A percentile compares a stretch with the other conserved stretches of the same genome.
phyloP scores from a whole-genome alignment of 2,329 filamentous ascomycete species.

The Pyrenophora graminea region DNA sequence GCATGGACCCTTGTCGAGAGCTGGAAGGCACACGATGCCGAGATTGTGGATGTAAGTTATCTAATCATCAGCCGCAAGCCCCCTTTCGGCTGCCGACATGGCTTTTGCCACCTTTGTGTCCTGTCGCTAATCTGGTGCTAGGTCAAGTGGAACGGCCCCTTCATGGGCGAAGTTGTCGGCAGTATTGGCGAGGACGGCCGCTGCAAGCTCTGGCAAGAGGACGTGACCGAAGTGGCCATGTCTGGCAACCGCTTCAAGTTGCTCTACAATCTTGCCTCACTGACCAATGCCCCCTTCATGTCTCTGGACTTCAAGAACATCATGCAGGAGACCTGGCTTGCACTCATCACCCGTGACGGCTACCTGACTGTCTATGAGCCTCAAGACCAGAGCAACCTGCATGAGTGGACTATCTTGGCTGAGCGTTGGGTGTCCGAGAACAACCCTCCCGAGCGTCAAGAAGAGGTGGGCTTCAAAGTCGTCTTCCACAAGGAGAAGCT shows the following conservation, averaged over 20 bases:
- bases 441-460: slow-evolving; percentile 69
- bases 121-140: slow-evolving; percentile 46
- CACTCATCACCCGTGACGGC: slow-evolving; percentile 81
- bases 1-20: slow-evolving; percentile 83
- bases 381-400: slow-evolving; percentile 78
- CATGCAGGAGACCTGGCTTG: slow-evolving; percentile 81
- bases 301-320: slow-evolving; percentile 88
- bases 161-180: slow-evolving; percentile 83
- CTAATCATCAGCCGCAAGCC: slow-evolving; percentile 21
- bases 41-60: slow-evolving; percentile 77
- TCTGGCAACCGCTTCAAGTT: slow-evolving; percentile 80
- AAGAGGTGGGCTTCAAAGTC: slow-evolving; percentile 85
- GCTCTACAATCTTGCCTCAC: slow-evolving; percentile 64
- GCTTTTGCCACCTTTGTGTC: slow-evolving; percentile 20
- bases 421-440: slow-evolving; percentile 72
- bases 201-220: slow-evolving; percentile 92
- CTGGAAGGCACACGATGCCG: slow-evolving; percentile 87
- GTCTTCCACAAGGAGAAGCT: slow-evolving; percentile 87
- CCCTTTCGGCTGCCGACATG: slow-evolving; percentile 25
- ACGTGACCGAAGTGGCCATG: slow-evolving; percentile 74
- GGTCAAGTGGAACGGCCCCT: slow-evolving; percentile 93
- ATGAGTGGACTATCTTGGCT: slow-evolving; percentile 75
- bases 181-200: slow-evolving; percentile 88
- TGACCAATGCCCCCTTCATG: slow-evolving; percentile 71
- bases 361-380: slow-evolving; percentile 82